Evolutionary conservation across 2,329 filamentous ascomycete species (phyloP).

Genomic region (Penicillium sp.): DNA sequence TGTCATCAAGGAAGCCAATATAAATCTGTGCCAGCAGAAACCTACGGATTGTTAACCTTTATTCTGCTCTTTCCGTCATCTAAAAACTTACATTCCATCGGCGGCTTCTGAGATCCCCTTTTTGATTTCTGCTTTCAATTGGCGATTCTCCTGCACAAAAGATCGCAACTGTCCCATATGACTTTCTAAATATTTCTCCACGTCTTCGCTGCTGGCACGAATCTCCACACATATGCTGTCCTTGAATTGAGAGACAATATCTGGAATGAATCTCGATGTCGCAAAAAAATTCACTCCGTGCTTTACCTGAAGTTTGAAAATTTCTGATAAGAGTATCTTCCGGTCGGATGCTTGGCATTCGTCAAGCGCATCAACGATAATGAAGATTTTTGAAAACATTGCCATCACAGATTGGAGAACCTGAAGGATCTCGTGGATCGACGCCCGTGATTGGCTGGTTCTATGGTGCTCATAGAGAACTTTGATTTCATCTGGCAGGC

Average conservation of each 20-base stretch:
- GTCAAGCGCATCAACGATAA: conserved; percentile 24
- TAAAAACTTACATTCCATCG: not conserved
- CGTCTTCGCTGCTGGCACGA: not conserved
- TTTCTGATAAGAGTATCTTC: not conserved
- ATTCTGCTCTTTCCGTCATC: too few relatives aligned
- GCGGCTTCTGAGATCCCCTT: not conserved
- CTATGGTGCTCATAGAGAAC: conserved; percentile 14
- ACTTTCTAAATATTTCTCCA: not conserved
- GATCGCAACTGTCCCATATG: not conserved
- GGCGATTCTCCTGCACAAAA: conserved; percentile 4
- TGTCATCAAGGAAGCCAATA: not conserved
- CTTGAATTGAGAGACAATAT: not conserved
- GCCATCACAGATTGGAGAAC: not conserved
- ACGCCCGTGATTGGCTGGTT: conserved; percentile 3
- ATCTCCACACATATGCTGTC: not conserved
- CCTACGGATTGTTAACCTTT: not conserved
- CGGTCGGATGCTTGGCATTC: conserved; percentile 8
- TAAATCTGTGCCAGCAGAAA: not conserved
- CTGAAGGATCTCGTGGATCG: conserved; percentile 7
- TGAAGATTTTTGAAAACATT: conserved; percentile 9
- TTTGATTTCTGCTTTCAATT: conserved; percentile 17
- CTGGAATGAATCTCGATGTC: not conserved
- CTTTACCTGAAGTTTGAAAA: not conserved
- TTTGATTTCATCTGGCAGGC: not conserved
- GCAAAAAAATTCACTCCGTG: not conserved